Base-by-base conservation (phyloP, 495 filamentous ascomycete species). In the Aspergillus bridgeri region DNA sequence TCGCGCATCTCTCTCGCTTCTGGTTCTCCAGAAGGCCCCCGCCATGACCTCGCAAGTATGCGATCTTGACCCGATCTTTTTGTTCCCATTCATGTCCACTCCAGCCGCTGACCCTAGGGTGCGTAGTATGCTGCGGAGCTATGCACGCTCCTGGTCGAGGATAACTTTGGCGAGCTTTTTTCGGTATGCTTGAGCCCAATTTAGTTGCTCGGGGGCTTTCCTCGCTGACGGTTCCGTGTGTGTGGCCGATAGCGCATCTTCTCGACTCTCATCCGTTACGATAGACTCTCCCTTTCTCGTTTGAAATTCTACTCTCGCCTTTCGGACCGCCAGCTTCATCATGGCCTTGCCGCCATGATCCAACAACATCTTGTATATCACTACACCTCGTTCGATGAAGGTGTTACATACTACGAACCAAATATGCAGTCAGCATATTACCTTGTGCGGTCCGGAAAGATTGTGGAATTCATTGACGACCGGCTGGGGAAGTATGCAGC, bases 341-440 rank as follows among this genome's bases (percentile, higher is more conserved):
- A 91, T 74, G 91, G 87, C 17, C 80, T 98, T 42, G 84, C 82
- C 33, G 86, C 92, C 23, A 88, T 99, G 64, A 79, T 93, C 46
- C 94, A 98, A 68, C 86, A 95, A 63, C 89, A 92, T 59, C 81
- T 99, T 18, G 81, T 96, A 11, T 88, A 86, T 66, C 86, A 92
- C 70, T 82, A 86, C 60, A 81, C 83, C 55, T 83, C 89, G 42
- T 63, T 75, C 42, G 81, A 86, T 53, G 79, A 84, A 54, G 81
- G 79, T 38, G 65, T 78, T 33, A 88, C 90, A 22, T 83, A 84
- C 65, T 98, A 97, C 73, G 88, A 95, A 63, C 87, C 89, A 22
- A 87, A 94, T 55, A 72, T 82, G 63, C 75, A 82, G 48, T 79
- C 87, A 23, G 86, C 90, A 49, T 97, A 98, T 68, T 83, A 83